Conservation (phyloP, 106 monocot genomes). For the Acanthochlamys bracteata region DNA sequence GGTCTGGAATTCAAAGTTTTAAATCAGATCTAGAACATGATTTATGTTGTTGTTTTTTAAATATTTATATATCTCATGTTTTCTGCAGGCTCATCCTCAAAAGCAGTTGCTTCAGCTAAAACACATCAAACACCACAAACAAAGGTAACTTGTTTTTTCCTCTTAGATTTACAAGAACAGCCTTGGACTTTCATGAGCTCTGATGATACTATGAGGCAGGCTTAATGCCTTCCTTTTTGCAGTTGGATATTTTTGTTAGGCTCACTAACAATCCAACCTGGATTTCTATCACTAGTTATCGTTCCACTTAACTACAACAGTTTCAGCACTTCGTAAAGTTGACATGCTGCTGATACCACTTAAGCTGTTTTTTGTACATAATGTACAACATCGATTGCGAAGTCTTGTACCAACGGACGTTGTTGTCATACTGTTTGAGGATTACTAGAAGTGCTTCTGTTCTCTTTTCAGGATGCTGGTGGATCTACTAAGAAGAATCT, state of each 20-base stretch:
- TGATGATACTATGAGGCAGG: too few relatives aligned
- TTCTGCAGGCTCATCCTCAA: conserved; percentile 3
- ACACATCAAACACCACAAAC: background rate
- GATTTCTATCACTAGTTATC: too few relatives aligned
- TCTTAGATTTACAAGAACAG: background rate
- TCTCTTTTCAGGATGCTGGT: conserved; percentile 5
- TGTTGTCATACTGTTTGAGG: background rate
- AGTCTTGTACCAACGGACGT: background rate
- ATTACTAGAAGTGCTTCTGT: background rate
- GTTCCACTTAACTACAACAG: too few relatives aligned
- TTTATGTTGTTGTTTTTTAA: too few relatives aligned
- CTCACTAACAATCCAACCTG: too few relatives aligned
- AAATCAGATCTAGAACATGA: too few relatives aligned
- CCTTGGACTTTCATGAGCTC: background rate
- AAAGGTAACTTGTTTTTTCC: conserved; percentile 1
- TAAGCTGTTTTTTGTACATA: too few relatives aligned
- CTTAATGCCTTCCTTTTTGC: too few relatives aligned
- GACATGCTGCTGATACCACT: too few relatives aligned
- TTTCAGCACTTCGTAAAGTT: too few relatives aligned
- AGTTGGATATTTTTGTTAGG: too few relatives aligned
- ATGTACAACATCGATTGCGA: too few relatives aligned
- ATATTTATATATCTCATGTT: background rate
- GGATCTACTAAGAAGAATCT: background rate
- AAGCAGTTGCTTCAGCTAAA: background rate
- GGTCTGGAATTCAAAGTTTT: conserved; percentile 1